A percentile compares a stretch with the other conserved stretches of the same genome.
These are phyloP conservation scores for Trichoderma aggressivum DNA, from an alignment of 2,329 filamentous ascomycete genomes.

Conservation along the genomic window DNA sequence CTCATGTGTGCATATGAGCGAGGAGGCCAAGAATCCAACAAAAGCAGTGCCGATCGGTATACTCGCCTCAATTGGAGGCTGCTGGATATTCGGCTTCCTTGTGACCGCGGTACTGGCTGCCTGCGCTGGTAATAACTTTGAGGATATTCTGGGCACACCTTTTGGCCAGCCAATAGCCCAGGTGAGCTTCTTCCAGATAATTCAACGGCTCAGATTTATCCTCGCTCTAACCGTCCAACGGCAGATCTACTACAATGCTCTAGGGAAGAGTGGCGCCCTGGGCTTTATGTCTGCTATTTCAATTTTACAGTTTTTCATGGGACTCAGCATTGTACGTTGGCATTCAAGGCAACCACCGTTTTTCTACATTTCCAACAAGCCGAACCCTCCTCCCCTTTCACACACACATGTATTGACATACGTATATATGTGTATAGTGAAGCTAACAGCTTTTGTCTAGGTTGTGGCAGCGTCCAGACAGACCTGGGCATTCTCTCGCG, in stretches of 20 bases:
- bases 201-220: neutral
- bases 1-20: slow-evolving; percentile 6
- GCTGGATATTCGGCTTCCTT: slow-evolving; percentile 5
- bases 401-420: neutral
- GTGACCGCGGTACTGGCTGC: neutral
- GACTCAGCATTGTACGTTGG: slow-evolving; percentile 1
- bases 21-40: neutral
- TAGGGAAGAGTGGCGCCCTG: neutral
- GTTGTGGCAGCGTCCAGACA: slow-evolving; percentile 7
- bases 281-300: slow-evolving; percentile 2
- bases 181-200: neutral
- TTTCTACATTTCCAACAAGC: no score
- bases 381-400: neutral
- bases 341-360: no score
- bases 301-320: neutral
- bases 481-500: slow-evolving; percentile 3
- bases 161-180: slow-evolving; percentile 1
- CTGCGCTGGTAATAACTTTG: neutral
- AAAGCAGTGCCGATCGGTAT: neutral
- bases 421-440: neutral
- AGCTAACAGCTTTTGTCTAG: neutral
- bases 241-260: slow-evolving; percentile 3
- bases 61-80: neutral
- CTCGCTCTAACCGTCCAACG: neutral
- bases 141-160: neutral